Evolutionary conservation across 2,329 filamentous ascomycete species (phyloP).

Genomic region (Microdochium nivale): DNA sequence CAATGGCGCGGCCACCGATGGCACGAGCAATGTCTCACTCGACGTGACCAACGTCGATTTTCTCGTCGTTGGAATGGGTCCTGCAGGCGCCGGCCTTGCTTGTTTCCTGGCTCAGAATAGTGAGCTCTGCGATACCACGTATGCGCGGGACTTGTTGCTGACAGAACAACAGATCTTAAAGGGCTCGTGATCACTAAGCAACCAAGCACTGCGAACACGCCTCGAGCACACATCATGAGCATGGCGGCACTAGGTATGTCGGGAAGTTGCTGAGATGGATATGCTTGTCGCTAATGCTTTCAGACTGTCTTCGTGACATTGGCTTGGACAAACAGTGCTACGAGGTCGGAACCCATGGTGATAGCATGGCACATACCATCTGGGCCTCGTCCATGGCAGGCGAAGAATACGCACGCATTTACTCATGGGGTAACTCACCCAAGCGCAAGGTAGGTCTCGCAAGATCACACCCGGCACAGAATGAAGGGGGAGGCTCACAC

Average conservation of each 20-base stretch:
- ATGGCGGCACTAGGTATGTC: conserved; percentile 38
- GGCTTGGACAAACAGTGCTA: conserved; percentile 33
- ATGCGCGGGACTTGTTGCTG: background rate
- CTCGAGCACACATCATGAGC: conserved; percentile 53
- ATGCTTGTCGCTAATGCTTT: background rate
- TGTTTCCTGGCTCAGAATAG: conserved; percentile 12
- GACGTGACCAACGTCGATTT: conserved; percentile 7
- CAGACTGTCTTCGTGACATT: conserved; percentile 44
- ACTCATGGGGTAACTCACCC: conserved; percentile 43
- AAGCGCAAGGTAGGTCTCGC: conserved; percentile 23
- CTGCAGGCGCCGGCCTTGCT: conserved; percentile 11
- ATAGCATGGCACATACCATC: conserved; percentile 39
- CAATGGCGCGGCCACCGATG: too few species aligned
- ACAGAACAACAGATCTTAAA: conserved; percentile 26
- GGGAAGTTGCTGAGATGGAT: background rate
- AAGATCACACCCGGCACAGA: background rate
- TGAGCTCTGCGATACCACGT: conserved; percentile 1
- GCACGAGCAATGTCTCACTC: background rate
- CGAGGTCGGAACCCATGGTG: conserved; percentile 24
- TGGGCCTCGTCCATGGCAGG: conserved; percentile 45
- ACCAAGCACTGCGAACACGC: conserved; percentile 43
- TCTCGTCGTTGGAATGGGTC: conserved; percentile 33
- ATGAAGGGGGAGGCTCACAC: conserved; percentile 1
- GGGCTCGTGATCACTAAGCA: conserved; percentile 45
- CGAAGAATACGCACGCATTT: conserved; percentile 38